Conservation (phyloP, 2,329 filamentous ascomycete species). For the Diaporthe citriasiana region DNA sequence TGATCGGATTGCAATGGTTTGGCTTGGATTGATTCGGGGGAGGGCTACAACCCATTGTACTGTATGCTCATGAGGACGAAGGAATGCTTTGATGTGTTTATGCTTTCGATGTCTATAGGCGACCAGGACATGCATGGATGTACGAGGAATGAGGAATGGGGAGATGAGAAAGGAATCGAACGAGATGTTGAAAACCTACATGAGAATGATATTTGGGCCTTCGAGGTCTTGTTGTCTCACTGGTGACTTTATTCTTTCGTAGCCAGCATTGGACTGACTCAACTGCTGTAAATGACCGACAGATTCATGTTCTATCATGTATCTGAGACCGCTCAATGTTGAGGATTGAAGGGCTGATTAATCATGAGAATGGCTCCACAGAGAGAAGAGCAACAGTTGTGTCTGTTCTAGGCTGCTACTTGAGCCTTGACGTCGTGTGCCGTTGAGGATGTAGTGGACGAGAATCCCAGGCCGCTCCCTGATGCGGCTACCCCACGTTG, state of each 20-base stretch:
- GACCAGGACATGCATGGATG: conserved; percentile 28
- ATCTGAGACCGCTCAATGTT: background rate
- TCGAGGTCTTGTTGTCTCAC: background rate
- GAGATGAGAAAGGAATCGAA: conserved; percentile 21
- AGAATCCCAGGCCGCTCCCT: too few relatives aligned
- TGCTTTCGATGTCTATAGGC: conserved; percentile 32
- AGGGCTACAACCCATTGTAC: background rate
- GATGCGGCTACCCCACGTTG: background rate
- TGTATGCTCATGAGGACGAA: conserved; percentile 29
- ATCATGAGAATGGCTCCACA: background rate
- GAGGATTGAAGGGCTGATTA: background rate
- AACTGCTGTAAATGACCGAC: background rate
- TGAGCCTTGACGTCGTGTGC: too few relatives aligned
- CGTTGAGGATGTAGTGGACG: background rate
- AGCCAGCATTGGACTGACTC: background rate
- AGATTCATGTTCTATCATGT: background rate
- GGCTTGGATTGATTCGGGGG: background rate
- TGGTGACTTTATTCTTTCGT: background rate
- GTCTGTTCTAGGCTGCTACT: background rate
- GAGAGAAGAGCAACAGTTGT: too few relatives aligned
- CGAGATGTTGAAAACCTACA: conserved; percentile 11
- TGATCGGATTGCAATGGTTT: conserved; percentile 5
- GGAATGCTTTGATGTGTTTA: conserved; percentile 10
- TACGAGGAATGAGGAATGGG: conserved; percentile 28
- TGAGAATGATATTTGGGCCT: background rate